These are phyloP conservation scores for Pyracantha coccinea DNA, from an alignment of 331 rosid genomes.

Conservation along the genomic window DNA sequence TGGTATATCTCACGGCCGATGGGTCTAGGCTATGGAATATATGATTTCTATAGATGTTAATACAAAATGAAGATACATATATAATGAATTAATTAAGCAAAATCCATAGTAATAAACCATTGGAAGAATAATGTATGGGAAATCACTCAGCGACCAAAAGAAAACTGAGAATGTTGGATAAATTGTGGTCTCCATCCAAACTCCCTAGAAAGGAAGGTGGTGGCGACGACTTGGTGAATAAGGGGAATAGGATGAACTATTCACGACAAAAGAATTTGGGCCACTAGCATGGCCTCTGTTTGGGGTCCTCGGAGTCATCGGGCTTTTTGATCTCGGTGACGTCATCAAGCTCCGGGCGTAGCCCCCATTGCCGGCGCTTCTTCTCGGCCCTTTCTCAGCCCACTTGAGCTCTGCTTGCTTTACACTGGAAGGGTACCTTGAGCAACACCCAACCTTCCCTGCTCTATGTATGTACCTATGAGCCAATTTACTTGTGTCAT, in stretches of 20 bases:
- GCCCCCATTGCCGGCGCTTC: conserved; percentile 27
- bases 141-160: background rate
- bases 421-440: conserved; percentile 44
- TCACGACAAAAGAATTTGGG: conserved; percentile 40
- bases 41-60: background rate
- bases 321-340: conserved; percentile 29
- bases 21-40: background rate
- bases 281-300: conserved; percentile 14
- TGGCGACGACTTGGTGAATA: conserved; percentile 36
- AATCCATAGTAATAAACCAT: background rate
- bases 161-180: background rate
- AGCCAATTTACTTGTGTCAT: background rate
- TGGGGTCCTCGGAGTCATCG: conserved; percentile 21
- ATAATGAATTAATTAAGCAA: background rate
- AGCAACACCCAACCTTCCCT: conserved; percentile 44
- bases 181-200: background rate
- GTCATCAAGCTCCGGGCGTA: conserved; percentile 8
- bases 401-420: conserved; percentile 63
- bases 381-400: conserved; percentile 78
- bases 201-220: conserved; percentile 47
- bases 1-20: background rate
- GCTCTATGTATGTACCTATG: conserved; percentile 67
- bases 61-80: background rate
- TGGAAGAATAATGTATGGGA: background rate
- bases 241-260: conserved; percentile 34